phyloP scores from a whole-genome alignment of 176 grass and related monocot genomes.

The Typha latifolia region DNA sequence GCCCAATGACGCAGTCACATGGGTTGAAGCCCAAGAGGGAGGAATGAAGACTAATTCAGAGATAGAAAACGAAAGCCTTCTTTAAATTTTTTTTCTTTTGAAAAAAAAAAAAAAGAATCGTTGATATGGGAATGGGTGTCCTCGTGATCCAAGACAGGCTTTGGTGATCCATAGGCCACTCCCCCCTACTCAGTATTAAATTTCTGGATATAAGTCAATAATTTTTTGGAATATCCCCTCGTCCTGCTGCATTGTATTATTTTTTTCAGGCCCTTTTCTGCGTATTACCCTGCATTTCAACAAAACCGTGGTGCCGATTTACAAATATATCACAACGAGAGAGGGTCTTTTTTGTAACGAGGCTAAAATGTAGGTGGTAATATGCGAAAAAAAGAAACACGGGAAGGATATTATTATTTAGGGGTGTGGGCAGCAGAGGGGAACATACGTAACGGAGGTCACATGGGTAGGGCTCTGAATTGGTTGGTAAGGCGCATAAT shows the following conservation, averaged over 20 bases:
- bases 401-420: background rate
- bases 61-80: too few relatives aligned
- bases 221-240: too few relatives aligned
- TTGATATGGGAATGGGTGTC: conserved; percentile 28
- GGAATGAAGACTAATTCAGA: background rate
- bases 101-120: conserved; percentile 13
- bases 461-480: conserved; percentile 6
- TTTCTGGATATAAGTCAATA: conserved; percentile 1
- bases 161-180: conserved; percentile 35
- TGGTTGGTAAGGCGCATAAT: background rate
- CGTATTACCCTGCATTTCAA: too few relatives aligned
- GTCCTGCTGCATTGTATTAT: too few relatives aligned
- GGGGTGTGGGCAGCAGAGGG: background rate
- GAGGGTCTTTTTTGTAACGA: too few relatives aligned
- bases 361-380: too few relatives aligned
- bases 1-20: conserved; percentile 40
- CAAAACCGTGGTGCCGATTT: too few relatives aligned
- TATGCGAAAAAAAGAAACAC: too few relatives aligned
- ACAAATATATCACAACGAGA: too few relatives aligned
- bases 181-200: background rate
- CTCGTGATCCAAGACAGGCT: conserved; percentile 59
- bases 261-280: too few relatives aligned
- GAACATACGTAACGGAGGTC: conserved; percentile 17
- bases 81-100: too few relatives aligned
- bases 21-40: conserved; percentile 1